Evolutionary conservation across 768 basidiomycete genomes (phyloP), one percentile per base, ranked within the genome.

Genomic region (Naganishia vishniacii): DNA sequence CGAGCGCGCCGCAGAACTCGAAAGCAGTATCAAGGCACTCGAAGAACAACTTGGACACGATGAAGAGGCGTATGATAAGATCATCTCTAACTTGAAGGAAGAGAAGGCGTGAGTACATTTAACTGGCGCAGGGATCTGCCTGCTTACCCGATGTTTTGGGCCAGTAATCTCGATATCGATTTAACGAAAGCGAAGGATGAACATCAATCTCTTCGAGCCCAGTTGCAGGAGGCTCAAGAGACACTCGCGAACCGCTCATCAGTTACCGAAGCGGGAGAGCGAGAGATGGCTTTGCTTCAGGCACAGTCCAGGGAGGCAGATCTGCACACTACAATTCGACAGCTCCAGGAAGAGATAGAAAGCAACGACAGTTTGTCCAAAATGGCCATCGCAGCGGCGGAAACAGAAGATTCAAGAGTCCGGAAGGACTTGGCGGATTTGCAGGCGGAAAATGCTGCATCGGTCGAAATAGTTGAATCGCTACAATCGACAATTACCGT

Each of bases 231-330:
- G 15, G n/a, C 69, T 4, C 64, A 73, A 48, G 67, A 68, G 13
- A 62, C 61, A 11, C 16, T 68, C 2, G 70, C 72, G 16, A 70
- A 76, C 48, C 69, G 72, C 62, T 74, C 75, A 18, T 71, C 73
- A 13, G 72, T 67, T 31, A 70, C 71, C 18, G 72, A 73, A 58
- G 67, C 73, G 0, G 48, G 69, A 34, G 62, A 67, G n/a, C 56
- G 69, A 13, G 71, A 74, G 28, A 71, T 68, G 42, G 63, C 67
- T 67, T 46, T 73, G 26, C 70, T 74, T 59, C 63, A 69, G 18
- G 42, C 68, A 9, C 46, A 70, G 41, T 65, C 71, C 37, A 26
- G 65, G 32, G 44, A 66, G 9, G 66, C 44, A 15, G 20, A 40
- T 15, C 42, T 62, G 40, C 61, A 51, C 40, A 34, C 46, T 48